Base-by-base conservation (phyloP, 2,329 filamentous ascomycete species). In the Fusarium algeriense region DNA sequence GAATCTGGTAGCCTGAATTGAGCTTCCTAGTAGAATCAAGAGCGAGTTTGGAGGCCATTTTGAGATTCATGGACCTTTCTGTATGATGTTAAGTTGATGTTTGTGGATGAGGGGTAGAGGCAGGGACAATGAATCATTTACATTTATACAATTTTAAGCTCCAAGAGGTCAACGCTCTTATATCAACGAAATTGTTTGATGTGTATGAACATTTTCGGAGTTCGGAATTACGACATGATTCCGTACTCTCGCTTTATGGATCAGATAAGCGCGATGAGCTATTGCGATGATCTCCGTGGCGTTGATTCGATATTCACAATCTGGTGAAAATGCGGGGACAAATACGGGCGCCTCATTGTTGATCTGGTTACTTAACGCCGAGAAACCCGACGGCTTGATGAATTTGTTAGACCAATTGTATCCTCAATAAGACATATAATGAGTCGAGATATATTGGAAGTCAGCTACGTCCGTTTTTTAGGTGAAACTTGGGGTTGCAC, bases 1-100 rank as follows among this genome's bases (percentile, higher is more conserved):
- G 87, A 5, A 89, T 82, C 56, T 85, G 82, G 67, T 86, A 82
- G 72, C 87, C 87, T 76, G 85, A 89, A 74, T 84, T 85, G 61
- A 89, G 83, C 81, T 87, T 88, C 74, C 84, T 71, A 19, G 81
- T 83, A 10, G 85, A 87, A 48, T 82, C 77, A 63, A 88, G 78
- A 14, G 72, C 83, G 62, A 87, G 80, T 54, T 78, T 79, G 35
- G 83, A 75, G 6, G 85, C 78, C 86, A 88, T 88, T 52, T 70
- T 84, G 60, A 54, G 70, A 49, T 69, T 56, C 67, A 73, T 74
- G 43, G 44, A 49, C 40, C 40, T 19, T 61, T 26, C 13, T 46
- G 28, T 54, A 13, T 14, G 30, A 44, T 50, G 17, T 32, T 58
- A 23, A 23, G 54, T 50, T 58, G 43, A 54, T 49, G 32, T 28